These are phyloP conservation scores for Logfia minima DNA, from an alignment of 129 eudicot species.

Conservation along the genomic window DNA sequence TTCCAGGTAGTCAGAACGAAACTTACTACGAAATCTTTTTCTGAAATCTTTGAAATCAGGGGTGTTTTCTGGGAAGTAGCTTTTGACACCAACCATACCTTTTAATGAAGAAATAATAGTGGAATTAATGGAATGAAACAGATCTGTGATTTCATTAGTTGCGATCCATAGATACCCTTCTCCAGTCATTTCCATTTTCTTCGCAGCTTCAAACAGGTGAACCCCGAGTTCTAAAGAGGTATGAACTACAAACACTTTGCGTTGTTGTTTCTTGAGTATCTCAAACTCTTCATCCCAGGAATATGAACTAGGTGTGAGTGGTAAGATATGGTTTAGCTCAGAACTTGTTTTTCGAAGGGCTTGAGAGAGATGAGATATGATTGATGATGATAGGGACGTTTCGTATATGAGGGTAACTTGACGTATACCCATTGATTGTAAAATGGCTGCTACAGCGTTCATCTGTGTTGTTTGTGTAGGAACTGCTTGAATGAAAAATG, in stretches of 20 bases:
- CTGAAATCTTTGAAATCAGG: constrained; percentile 32
- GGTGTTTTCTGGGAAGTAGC: constrained; percentile 32
- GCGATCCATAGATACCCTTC: constrained; percentile 60
- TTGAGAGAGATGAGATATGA: constrained; percentile 38
- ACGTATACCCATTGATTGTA: constrained; percentile 38
- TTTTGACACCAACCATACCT: constrained; percentile 63
- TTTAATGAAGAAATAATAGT: constrained; percentile 43
- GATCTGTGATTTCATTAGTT: constrained; percentile 42
- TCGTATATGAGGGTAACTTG: constrained; percentile 42
- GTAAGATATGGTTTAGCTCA: constrained; percentile 32
- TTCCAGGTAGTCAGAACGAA: constrained; percentile 37
- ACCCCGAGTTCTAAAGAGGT: constrained; percentile 39
- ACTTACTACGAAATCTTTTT: constrained; percentile 36
- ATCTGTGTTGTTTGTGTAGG: constrained; percentile 38
- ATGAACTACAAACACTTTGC: constrained; percentile 54
- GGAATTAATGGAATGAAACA: constrained; percentile 40
- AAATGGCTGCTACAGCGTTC: constrained; percentile 48
- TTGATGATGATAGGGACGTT: constrained; percentile 30
- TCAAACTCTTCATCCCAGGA: constrained; percentile 37
- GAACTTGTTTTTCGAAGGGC: constrained; percentile 35
- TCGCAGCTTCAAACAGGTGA: constrained; percentile 45
- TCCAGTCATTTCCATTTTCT: constrained; percentile 45
- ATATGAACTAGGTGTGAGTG: constrained; percentile 33
- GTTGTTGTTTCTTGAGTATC: constrained; percentile 36
- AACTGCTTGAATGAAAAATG: constrained; percentile 51